Conservation (phyloP, 495 filamentous ascomycete species). For the Podospora conica region DNA sequence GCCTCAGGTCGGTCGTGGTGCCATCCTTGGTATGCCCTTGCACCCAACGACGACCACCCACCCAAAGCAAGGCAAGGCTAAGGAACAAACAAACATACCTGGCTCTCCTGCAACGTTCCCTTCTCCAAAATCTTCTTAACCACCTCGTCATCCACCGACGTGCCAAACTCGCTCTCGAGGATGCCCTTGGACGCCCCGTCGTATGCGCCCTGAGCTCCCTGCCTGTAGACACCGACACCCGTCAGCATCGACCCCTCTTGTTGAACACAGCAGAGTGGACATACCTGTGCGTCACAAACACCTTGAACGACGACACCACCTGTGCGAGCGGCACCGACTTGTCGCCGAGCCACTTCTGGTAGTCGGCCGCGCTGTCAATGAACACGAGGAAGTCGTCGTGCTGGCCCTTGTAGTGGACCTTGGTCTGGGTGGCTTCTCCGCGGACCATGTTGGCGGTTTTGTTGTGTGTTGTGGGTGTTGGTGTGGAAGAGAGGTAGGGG, state of each 20-base stretch:
- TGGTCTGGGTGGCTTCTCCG: conserved; percentile 66
- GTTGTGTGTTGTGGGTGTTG: conserved; percentile 4
- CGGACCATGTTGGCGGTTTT: conserved; percentile 58
- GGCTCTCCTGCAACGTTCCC: conserved; percentile 60
- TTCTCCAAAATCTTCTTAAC: conserved; percentile 73
- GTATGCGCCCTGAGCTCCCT: conserved; percentile 75
- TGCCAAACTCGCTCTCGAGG: conserved; percentile 86
- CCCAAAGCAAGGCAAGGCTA: not conserved
- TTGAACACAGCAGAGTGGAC: conserved; percentile 35
- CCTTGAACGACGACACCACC: conserved; percentile 82
- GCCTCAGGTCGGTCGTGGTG: no score
- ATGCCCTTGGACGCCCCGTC: conserved; percentile 65
- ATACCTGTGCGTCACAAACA: conserved; percentile 89
- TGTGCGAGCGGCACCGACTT: conserved; percentile 70
- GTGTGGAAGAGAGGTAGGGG: not conserved
- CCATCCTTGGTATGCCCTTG: no score
- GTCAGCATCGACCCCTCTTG: not conserved
- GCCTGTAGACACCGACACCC: conserved; percentile 43
- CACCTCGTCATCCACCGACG: conserved; percentile 65
- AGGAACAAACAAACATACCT: conserved; percentile 45
- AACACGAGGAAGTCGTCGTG: conserved; percentile 89
- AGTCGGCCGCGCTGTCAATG: conserved; percentile 63
- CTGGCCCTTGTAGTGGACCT: conserved; percentile 86
- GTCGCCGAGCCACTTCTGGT: conserved; percentile 80
- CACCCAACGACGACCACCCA: no score